Base-by-base conservation (phyloP, 2,329 filamentous ascomycete genomes). In the Epicoccum nigrum region DNA sequence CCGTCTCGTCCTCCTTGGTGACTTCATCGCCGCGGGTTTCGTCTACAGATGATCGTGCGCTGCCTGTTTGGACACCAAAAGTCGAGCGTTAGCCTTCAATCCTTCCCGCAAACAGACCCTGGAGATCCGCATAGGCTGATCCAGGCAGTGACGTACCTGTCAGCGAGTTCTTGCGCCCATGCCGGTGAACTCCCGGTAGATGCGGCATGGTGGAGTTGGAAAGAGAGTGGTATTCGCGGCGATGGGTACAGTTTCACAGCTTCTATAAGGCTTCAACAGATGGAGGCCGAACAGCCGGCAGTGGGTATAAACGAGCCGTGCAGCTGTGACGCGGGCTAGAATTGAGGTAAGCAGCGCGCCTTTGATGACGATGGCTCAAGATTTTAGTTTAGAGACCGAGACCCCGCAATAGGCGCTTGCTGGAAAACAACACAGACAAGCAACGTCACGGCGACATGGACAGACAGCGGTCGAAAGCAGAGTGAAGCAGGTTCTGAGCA, bases 1-100 rank as follows among this genome's bases (percentile, higher is more conserved):
- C 83, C 50, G 85, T 87, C 69, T 91, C 92, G 67, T 95, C 90
- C 56, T 81, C 78, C 42, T 73, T 74, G 50, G 70, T 75, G 44
- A 65, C 70, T 27, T 74, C 69, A 45, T 60, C 59, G 46, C 60
- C 55, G 34, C 72, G 62, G 33, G 68, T 63, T 38, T 73, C 74
- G 56, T 79, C 62, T 20, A 65, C 76, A 33, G 68, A 69, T 34
- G 76, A 77, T 32, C 73, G 75, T 48, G 76, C 70, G 63, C 65
- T 74, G 66, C 72, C 73, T 72, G 54, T 31, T 55, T 34, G 39
- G 12, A 12, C 7, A 17, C 28, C 39, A 45, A 43, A 43, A 45
- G 35, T 38, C 11, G 28, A 19, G 23, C 6, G 57, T 70, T 45
- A 70, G 68, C 58, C 19, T 34, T 19, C 17, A 30, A 19, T 43